A percentile compares a stretch with the other conserved stretches of the same genome.
Conservation (phyloP, 176 grass and related monocot genomes). For the Coix lacrymajobi region DNA sequence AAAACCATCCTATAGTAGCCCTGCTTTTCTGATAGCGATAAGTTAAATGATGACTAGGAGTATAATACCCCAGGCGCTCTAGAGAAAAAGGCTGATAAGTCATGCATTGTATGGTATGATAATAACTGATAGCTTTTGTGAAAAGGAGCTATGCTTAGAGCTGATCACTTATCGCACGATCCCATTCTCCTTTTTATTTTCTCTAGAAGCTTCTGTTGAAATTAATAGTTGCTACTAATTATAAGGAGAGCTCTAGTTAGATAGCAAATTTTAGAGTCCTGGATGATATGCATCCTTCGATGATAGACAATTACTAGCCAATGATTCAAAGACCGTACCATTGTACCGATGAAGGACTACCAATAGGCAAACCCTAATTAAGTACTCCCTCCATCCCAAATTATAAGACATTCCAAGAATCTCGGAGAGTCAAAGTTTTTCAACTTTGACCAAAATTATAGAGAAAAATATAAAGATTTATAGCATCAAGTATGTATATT, state of each 20-base stretch:
- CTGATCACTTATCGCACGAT: conserved; percentile 25
- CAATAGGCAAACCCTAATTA: too few relatives aligned
- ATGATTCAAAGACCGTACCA: too few relatives aligned
- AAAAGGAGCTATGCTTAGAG: not conserved
- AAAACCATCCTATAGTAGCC: not conserved
- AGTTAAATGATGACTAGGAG: not conserved
- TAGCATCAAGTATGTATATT: too few relatives aligned
- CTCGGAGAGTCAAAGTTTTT: too few relatives aligned
- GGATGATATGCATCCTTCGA: too few relatives aligned
- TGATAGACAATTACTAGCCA: too few relatives aligned
- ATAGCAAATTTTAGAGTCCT: not conserved
- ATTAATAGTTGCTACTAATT: not conserved
- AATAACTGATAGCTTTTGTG: conserved; percentile 35
- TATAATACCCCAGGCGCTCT: not conserved
- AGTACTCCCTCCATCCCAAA: too few relatives aligned
- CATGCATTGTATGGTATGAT: conserved; percentile 26
- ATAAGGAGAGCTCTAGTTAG: not conserved
- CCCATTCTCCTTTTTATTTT: not conserved
- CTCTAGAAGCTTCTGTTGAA: not conserved
- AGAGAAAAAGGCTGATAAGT: conserved; percentile 28
- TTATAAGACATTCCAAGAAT: too few relatives aligned
- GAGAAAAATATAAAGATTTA: too few relatives aligned
- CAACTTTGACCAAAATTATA: too few relatives aligned
- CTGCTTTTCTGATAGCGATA: not conserved
- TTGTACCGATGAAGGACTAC: too few relatives aligned